Evolutionary conservation across 805 yeast species (phyloP).

Genomic region (Ogataea neopini): DNA sequence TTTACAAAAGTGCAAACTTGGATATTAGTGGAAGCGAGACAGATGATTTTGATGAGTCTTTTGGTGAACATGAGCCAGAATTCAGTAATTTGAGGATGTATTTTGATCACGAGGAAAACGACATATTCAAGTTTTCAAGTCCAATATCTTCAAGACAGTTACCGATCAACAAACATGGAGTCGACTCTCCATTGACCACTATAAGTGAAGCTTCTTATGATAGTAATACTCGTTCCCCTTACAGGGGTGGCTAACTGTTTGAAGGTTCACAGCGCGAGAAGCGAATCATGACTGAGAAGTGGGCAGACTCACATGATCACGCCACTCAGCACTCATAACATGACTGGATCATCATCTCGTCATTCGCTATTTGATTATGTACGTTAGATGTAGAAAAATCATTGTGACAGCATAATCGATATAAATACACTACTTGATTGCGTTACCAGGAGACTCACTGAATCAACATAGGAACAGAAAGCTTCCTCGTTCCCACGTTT

Average conservation of each 20-base stretch:
- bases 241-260: background rate
- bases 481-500: too few species aligned
- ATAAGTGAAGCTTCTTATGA: constrained; percentile 33
- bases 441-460: too few species aligned
- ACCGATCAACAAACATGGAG: constrained; percentile 11
- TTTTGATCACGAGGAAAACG: background rate
- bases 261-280: too few species aligned
- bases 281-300: too few species aligned
- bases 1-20: constrained; percentile 14
- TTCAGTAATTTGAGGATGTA: background rate
- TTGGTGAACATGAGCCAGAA: background rate
- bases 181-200: constrained; percentile 31
- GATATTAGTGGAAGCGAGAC: constrained; percentile 21
- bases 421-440: too few species aligned
- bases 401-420: too few species aligned
- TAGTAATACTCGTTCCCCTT: constrained; percentile 21
- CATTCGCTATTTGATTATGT: too few species aligned
- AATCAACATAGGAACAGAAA: too few species aligned
- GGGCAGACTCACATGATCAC: too few species aligned
- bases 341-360: too few species aligned
- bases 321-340: too few species aligned
- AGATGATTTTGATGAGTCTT: constrained; percentile 12
- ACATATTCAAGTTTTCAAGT: constrained; percentile 14
- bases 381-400: too few species aligned
- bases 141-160: constrained; percentile 19